Base-by-base conservation (phyloP, 2,329 filamentous ascomycete genomes). In the Pseudogymnoascus sp. region DNA sequence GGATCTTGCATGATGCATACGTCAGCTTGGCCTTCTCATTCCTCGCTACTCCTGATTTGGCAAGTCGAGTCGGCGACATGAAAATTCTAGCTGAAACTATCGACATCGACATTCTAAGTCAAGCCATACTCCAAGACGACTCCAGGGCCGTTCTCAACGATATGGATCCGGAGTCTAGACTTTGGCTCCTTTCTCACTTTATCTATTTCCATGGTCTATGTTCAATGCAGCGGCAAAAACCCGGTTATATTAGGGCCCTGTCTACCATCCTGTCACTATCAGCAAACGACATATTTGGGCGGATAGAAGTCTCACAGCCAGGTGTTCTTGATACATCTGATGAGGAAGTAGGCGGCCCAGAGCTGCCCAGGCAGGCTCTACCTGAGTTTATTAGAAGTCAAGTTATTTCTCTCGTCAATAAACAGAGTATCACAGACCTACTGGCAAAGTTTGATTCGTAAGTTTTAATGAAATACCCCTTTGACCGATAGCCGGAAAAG, bases 341-440 rank as follows among this genome's bases (percentile, higher is more conserved):
- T n/a, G 60, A 59, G 31, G 64, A 65, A 12, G 67, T 68, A 14
- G 70, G 71, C 11, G 58, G 65, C n/a, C 70, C 71, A 28, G 62
- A 62, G 25, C 31, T 21, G 16, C 12, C 38, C 16, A 49, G 55
- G 8, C 63, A 67, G 45, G 71, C 72, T 7, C 69, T 86, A 14
- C 75, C 81, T 65, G 69, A 78, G 0, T 89, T 91, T 70, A 75
- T 96, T 11, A 81, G 82, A 55, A 78, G 81, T 0, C 85, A 91
- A 68, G 77, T 96, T 1, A 75, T 83, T 14, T 89, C 87, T 8
- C 77, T 96, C 6, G 85, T 96, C 33, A 87, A 92, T 65, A 85
- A 90, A 72, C 82, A 87, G 45, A 90, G 88, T 40, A 89, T 96
- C 61, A 84, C 87, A 0, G 81, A 69, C 12, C 62, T 74, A 52